Conservation (phyloP, 2,329 filamentous ascomycete species). For the Aschersonia sp. region DNA sequence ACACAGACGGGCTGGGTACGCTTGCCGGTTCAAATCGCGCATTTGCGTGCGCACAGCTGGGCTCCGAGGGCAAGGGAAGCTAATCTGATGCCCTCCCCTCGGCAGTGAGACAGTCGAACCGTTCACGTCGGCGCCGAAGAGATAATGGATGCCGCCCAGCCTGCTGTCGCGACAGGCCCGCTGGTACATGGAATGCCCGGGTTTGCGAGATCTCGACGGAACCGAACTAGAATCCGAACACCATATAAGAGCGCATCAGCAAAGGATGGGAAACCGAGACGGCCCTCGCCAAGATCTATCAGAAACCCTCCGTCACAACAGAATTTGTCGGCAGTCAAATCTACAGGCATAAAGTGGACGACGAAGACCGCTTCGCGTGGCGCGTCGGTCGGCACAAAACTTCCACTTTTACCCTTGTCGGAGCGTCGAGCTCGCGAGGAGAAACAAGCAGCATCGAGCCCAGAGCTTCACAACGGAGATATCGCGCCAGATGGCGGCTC, state of each 20-base stretch:
- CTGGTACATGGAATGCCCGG: conserved; percentile 3
- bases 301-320: conserved; percentile 3
- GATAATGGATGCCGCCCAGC: conserved; percentile 3
- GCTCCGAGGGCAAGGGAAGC: no score
- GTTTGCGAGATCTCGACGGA: background rate
- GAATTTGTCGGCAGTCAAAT: conserved; percentile 3
- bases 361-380: conserved; percentile 6
- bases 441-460: conserved; percentile 30
- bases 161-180: conserved; percentile 6
- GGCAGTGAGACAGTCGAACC: background rate
- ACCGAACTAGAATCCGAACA: conserved; percentile 1
- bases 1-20: no score
- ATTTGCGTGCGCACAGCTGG: no score
- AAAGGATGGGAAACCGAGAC: conserved; percentile 4
- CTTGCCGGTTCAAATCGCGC: no score
- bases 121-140: background rate
- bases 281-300: background rate
- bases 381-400: conserved; percentile 11
- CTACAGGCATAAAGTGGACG: conserved; percentile 3
- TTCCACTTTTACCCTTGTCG: conserved; percentile 28
- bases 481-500: conserved; percentile 46
- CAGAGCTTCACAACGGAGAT: conserved; percentile 39
- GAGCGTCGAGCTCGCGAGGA: conserved; percentile 30
- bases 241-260: conserved; percentile 1
- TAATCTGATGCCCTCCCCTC: no score